Evolutionary conservation across 225 moss, liverwort and hornwort genomes (phyloP).

Genomic region (Bryoerythrophyllum caledonicum): DNA sequence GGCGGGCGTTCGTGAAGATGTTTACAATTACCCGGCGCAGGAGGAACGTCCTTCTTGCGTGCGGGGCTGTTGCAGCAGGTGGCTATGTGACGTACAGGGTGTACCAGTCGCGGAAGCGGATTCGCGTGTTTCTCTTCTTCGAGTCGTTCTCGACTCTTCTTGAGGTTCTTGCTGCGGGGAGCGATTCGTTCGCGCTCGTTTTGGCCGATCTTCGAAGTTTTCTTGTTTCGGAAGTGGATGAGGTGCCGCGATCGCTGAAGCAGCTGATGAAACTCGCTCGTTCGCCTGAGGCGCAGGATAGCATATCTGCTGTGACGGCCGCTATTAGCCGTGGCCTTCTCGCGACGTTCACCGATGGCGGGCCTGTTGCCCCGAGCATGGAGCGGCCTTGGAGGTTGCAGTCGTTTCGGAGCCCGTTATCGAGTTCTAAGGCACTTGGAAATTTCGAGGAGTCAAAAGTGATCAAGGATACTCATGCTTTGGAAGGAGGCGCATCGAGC

Average conservation of each 20-base stretch:
- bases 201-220: conserved; percentile 72
- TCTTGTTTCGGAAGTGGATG: conserved; percentile 67
- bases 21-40: conserved; percentile 63
- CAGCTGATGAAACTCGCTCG: conserved; percentile 75
- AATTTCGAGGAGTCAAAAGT: conserved; percentile 33
- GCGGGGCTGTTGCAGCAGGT: conserved; percentile 71
- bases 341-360: conserved; percentile 36
- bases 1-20: conserved; percentile 33
- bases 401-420: conserved; percentile 7
- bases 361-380: conserved; percentile 27
- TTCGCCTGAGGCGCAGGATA: conserved; percentile 63
- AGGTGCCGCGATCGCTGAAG: conserved; percentile 74
- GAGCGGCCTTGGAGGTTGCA: conserved; percentile 25
- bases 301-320: conserved; percentile 52
- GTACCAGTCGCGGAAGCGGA: conserved; percentile 57
- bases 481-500: conserved; percentile 13
- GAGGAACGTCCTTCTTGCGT: conserved; percentile 80
- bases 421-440: conserved; percentile 21
- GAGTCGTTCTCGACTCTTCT: conserved; percentile 69
- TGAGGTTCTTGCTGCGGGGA: conserved; percentile 70
- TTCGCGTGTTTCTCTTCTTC: conserved; percentile 63
- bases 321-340: conserved; percentile 73
- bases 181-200: conserved; percentile 56
- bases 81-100: conserved; percentile 80
- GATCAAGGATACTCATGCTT: conserved; percentile 20